Conservation (phyloP, 306 rosid genomes). For the Fragaria nilgerrensis region DNA sequence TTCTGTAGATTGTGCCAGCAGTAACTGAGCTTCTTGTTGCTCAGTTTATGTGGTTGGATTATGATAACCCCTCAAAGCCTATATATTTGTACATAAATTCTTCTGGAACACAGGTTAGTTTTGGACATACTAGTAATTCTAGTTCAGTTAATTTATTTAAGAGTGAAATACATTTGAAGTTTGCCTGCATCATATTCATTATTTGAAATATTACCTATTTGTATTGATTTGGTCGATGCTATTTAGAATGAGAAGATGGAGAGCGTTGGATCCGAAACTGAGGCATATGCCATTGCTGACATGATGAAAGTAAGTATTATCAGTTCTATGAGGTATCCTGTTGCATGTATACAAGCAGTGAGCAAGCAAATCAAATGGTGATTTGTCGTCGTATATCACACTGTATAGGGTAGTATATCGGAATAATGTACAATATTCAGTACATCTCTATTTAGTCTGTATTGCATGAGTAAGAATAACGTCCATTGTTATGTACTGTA, state of each 20-base stretch:
- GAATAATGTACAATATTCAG: neutral
- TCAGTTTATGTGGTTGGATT: slow-evolving; percentile 93
- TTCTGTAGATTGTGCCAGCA: slow-evolving; percentile 81
- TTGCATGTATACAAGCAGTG: slow-evolving; percentile 8
- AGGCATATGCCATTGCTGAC: slow-evolving; percentile 90
- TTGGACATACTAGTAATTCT: slow-evolving; percentile 10
- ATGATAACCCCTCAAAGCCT: slow-evolving; percentile 76
- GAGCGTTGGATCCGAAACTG: slow-evolving; percentile 85
- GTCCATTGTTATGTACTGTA: neutral
- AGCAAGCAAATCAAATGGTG: neutral
- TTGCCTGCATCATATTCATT: neutral
- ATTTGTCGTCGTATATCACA: neutral
- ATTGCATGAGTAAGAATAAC: neutral
- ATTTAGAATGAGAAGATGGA: slow-evolving; percentile 77
- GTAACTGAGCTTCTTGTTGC: slow-evolving; percentile 95
- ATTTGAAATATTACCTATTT: neutral
- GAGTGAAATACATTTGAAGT: slow-evolving; percentile 3
- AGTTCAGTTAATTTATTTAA: slow-evolving; percentile 12
- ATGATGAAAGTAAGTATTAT: slow-evolving; percentile 73
- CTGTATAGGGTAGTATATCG: neutral
- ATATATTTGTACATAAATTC: slow-evolving; percentile 88
- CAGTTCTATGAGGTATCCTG: neutral
- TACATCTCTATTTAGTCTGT: neutral
- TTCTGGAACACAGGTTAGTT: slow-evolving; percentile 78
- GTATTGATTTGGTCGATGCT: slow-evolving; percentile 14